Percentiles rank a stretch among this genome's conserved stretches.
phyloP scores from a whole-genome alignment of 495 filamentous ascomycete genomes.

The Aspergillus campestris region DNA sequence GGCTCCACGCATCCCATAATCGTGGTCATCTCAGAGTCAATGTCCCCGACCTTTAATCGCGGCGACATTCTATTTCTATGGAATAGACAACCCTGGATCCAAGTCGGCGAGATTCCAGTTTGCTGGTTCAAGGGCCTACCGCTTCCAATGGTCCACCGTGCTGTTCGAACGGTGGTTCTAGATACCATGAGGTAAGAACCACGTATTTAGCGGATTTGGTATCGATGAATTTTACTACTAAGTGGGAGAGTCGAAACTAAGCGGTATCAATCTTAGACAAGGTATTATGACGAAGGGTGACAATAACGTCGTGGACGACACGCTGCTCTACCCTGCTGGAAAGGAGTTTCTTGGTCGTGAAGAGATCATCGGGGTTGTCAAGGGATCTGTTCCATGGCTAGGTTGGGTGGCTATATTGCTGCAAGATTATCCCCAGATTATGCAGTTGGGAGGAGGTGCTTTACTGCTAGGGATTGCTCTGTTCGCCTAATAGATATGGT shows the following conservation, averaged over 20 bases:
- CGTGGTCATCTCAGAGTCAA: constrained; percentile 11
- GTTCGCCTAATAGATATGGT: too few species aligned
- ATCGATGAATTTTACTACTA: too few species aligned
- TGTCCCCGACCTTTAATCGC: constrained; percentile 28
- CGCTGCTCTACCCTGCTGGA: constrained; percentile 14
- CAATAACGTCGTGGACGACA: constrained; percentile 19
- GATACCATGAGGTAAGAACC: too few species aligned
- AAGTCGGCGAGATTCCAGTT: constrained; percentile 23
- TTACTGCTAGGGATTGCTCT: too few species aligned
- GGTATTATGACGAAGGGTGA: constrained; percentile 21
- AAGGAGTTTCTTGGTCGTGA: constrained; percentile 8
- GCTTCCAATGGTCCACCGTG: constrained; percentile 31
- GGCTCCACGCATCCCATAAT: constrained; percentile 2
- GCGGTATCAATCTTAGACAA: constrained; percentile 6
- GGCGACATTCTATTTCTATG: constrained; percentile 25
- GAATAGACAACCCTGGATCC: constrained; percentile 11
- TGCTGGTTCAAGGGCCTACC: constrained; percentile 20
- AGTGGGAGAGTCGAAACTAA: not conserved
- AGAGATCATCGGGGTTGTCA: constrained; percentile 17
- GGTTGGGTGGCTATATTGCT: constrained; percentile 7
- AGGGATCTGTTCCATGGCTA: constrained; percentile 14
- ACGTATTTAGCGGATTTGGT: not conserved
- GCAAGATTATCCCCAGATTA: not conserved
- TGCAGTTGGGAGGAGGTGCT: too few species aligned
- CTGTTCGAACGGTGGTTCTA: not conserved